A percentile compares a stretch with the other conserved stretches of the same genome.
Conservation (phyloP, 2,329 filamentous ascomycete genomes). For the Epichloe festucae region DNA sequence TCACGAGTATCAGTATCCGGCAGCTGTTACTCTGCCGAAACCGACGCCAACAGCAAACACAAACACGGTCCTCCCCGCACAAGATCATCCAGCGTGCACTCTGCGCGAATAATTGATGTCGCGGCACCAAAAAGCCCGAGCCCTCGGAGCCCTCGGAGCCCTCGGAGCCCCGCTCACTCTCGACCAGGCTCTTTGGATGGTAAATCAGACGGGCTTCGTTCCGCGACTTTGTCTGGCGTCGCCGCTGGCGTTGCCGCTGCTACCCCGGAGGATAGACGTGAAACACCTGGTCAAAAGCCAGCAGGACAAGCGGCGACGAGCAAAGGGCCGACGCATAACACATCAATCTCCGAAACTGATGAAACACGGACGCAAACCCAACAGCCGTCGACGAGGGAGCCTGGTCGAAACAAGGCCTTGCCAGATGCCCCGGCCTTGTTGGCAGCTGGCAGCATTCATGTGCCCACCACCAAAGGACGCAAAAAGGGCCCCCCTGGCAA, state of each 20-base stretch:
- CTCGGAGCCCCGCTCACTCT: conserved; percentile 38
- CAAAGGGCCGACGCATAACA: not conserved
- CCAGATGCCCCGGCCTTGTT: not conserved
- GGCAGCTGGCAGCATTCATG: not conserved
- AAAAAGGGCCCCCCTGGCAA: not conserved
- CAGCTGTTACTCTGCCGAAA: conserved; percentile 34
- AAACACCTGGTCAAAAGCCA: not conserved
- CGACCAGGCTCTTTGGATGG: conserved; percentile 33
- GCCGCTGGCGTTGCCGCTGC: conserved; percentile 26
- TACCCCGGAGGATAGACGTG: conserved; percentile 19
- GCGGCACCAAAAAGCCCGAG: conserved; percentile 37
- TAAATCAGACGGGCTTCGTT: conserved; percentile 27
- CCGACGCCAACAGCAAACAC: conserved; percentile 32
- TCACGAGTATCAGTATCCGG: conserved; percentile 42
- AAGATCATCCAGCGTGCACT: conserved; percentile 36
- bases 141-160: conserved; percentile 34
- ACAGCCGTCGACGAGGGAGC: not conserved
- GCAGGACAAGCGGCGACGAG: not conserved
- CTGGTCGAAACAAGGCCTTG: not conserved
- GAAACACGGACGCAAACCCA: not conserved
- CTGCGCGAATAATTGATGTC: conserved; percentile 46
- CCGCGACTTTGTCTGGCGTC: conserved; percentile 26
- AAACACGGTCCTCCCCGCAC: conserved; percentile 16
- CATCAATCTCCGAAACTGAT: not conserved
- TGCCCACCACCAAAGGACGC: not conserved